These are phyloP conservation scores for Aspergillus asperescens DNA, from an alignment of 495 filamentous ascomycete species.

Conservation along the genomic window DNA sequence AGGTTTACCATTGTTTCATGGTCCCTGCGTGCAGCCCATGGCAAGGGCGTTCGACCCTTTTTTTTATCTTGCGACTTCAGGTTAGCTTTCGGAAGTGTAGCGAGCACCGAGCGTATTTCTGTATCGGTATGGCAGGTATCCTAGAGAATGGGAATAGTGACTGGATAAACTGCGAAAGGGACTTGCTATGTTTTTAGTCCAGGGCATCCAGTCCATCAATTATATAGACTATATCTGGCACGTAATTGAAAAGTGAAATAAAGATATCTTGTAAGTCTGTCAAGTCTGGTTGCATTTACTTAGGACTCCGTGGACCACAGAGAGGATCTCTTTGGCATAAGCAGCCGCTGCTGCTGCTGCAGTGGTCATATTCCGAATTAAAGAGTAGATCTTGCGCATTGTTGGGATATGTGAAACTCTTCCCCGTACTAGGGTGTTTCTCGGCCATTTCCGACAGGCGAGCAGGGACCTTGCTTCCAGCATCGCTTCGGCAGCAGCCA, in stretches of 20 bases:
- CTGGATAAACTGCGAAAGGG: conserved; percentile 3
- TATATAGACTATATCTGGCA: conserved; percentile 15
- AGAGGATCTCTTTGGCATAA: no score
- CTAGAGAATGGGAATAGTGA: no score
- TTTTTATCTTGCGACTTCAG: no score
- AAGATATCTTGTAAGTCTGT: conserved; percentile 19
- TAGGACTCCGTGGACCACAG: no score
- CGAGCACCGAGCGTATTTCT: no score
- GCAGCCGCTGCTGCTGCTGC: no score
- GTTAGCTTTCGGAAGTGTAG: no score
- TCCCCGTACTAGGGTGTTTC: conserved; percentile 17
- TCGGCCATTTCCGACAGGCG: conserved; percentile 17
- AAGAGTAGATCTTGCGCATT: conserved; percentile 28
- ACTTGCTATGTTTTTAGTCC: conserved; percentile 2
- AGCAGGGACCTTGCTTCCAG: conserved; percentile 24
- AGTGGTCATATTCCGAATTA: conserved; percentile 25
- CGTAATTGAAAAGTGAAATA: conserved; percentile 4
- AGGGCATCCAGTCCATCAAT: conserved; percentile 17
- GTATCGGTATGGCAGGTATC: no score
- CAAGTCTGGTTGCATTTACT: conserved; percentile 15
- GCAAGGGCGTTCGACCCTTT: no score
- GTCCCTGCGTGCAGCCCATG: no score
- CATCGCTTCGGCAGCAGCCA: conserved; percentile 26
- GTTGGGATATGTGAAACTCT: conserved; percentile 16
- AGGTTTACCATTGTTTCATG: no score